phyloP scores from a whole-genome alignment of 2,329 filamentous ascomycete genomes.

The Rutstroemia sydowiana region DNA sequence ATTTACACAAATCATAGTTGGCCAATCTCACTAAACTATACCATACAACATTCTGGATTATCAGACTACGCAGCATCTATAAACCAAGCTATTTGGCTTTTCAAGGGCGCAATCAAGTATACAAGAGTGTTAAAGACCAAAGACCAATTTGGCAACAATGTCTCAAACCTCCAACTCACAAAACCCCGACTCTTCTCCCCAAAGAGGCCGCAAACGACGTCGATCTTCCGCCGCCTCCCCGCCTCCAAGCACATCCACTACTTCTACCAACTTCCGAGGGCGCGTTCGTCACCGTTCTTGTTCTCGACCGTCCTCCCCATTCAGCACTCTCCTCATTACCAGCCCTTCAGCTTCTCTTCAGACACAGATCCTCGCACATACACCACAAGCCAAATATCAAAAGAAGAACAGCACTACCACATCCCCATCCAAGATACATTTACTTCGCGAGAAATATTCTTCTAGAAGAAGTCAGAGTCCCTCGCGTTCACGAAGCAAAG shows the following conservation, averaged over 20 bases:
- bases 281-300: conserved; percentile 22
- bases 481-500: conserved; percentile 9
- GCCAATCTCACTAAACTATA: not conserved
- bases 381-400: conserved; percentile 2
- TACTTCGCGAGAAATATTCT: not conserved
- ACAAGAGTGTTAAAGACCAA: too few relatives aligned
- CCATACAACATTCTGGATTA: too few relatives aligned
- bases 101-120: too few relatives aligned
- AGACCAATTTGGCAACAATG: not conserved
- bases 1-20: not conserved
- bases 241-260: conserved; percentile 12
- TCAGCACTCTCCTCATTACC: not conserved
- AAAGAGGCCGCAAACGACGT: conserved; percentile 27
- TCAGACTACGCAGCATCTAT: not conserved
- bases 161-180: not conserved
- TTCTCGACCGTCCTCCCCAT: conserved; percentile 6
- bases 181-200: conserved; percentile 3
- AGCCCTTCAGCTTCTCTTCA: not conserved
- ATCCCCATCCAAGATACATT: not conserved
- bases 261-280: conserved; percentile 23
- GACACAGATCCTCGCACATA: not conserved
- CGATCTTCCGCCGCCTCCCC: conserved; percentile 16
- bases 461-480: conserved; percentile 19
- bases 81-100: too few relatives aligned
- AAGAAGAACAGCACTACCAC: not conserved